Evolutionary conservation across 495 filamentous ascomycete genomes (phyloP), one percentile per base, ranked within the genome.

Genomic region (Penicillium goetzii): DNA sequence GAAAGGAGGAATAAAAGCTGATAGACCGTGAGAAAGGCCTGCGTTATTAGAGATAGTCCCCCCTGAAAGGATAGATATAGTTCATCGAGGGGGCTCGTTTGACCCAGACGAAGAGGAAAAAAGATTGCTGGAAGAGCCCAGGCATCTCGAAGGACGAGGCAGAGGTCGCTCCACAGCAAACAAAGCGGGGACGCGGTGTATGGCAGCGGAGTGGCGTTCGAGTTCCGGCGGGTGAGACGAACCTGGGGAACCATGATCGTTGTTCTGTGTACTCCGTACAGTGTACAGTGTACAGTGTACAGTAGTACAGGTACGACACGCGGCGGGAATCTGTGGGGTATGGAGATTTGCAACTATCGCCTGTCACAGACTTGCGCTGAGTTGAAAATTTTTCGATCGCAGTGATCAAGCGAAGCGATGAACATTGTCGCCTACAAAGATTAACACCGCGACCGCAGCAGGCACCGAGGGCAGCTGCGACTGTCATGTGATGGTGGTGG

Each of bases 151-250:
- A 89, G 71, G 61, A 85, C 82, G 50, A 87, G 80, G 32, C 71
- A 66, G 26, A 89, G 62, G 59, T 90, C 88, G 56, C 74, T 78
- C 60, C 71, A 76, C 25, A 89, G 75, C 45, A 90, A 74, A 45
- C 61, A 73, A 73, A 81, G 77, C 4, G 88, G 88, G 52, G 83
- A 78, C 47, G 83, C 81, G n/a, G 88, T 89, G 68, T 90, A 89
- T 50, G 73, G 73, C 38, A 76, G 40, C 17, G 73, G 72, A n/a
- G 65, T 68, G n/a, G 59, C 61, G 53, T 66, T 62, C 23, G 54
- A 30, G 23, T 23, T 59, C 30, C 56, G 60, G 11, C 58, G 43
- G n/a, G 57, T 45, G 34, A 68, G 21, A n/a, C 57, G 60, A 25
- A 63, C n/a, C 41, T 66, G 26, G 59, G 58, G 25, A 26, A 38